phyloP scores from a whole-genome alignment of 2,329 filamentous ascomycete genomes.

The Ceratocystis huliohia region DNA sequence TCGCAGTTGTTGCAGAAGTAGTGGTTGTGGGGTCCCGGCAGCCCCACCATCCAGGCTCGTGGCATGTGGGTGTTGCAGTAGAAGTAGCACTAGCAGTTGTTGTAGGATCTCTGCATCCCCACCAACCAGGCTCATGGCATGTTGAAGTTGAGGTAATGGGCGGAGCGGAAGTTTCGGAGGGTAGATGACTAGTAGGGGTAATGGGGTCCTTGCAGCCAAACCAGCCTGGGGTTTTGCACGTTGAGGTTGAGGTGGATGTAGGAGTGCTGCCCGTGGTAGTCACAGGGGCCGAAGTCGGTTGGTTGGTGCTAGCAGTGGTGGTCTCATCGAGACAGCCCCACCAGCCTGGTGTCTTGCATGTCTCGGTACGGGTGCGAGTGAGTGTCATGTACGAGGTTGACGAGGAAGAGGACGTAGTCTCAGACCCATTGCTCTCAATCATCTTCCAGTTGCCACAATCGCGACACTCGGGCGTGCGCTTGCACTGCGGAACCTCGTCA shows the following conservation, averaged over 20 bases:
- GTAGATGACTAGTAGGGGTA: slow-evolving; percentile 28
- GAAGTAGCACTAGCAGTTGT: slow-evolving; percentile 31
- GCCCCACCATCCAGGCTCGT: slow-evolving; percentile 54
- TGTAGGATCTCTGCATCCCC: slow-evolving; percentile 24
- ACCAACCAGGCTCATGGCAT: slow-evolving; percentile 21
- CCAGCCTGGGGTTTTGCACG: slow-evolving; percentile 51
- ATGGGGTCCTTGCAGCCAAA: slow-evolving; percentile 49
- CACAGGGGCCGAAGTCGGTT: slow-evolving; percentile 25
- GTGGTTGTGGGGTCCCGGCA: slow-evolving; percentile 40
- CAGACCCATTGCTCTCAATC: slow-evolving; percentile 81
- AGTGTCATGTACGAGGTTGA: slow-evolving; percentile 34
- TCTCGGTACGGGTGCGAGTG: slow-evolving; percentile 68
- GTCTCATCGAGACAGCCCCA: slow-evolving; percentile 66
- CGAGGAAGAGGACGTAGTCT: slow-evolving; percentile 50
- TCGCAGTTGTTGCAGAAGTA: slow-evolving; percentile 26
- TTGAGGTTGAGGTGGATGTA: slow-evolving; percentile 38
- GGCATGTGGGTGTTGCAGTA: slow-evolving; percentile 41
- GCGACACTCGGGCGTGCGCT: slow-evolving; percentile 62
- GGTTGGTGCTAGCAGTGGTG: slow-evolving; percentile 32
- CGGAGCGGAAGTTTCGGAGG: slow-evolving; percentile 26
- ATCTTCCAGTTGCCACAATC: slow-evolving; percentile 93
- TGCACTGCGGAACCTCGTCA: slow-evolving; percentile 65
- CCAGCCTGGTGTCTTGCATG: slow-evolving; percentile 86
- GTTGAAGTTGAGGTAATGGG: slow-evolving; percentile 24
- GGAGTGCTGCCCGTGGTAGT: slow-evolving; percentile 28